Evolutionary conservation across 78 protist species (phyloP), one percentile per base, ranked within the genome.

Genomic region (Isochrysis galbana): DNA sequence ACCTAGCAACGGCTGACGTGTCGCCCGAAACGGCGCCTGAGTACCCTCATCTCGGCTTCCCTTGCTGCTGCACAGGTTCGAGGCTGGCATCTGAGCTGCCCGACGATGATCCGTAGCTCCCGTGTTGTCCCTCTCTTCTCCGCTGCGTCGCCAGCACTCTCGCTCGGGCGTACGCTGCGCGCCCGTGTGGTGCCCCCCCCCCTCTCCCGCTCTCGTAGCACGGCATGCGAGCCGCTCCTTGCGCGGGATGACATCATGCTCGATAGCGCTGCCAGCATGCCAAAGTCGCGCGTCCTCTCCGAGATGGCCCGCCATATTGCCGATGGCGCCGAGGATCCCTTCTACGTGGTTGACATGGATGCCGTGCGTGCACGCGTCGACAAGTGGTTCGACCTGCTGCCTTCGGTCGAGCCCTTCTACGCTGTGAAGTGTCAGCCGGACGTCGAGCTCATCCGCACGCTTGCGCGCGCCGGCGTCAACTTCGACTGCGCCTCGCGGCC

Each of bases 351-450:
- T 32, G 91, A 92, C 94, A 72, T 92, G 82, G 77, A 17, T 41
- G 77, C 45, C 46, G 91, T 48, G 19, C 19, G 7, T 25, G 21
- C 21, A 23, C 89, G 87, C 72, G n/a, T 87, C 77, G 54, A 3
- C 42, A 54, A 0, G n/a, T 94, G 93, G 93, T 34, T n/a, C 34
- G 38, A 14, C 26, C 3, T 17, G 41, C 46, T 94, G 38, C 93
- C 94, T 19, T 70, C 84, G 17, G 93, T 94, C 36, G 25, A 77
- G 38, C 96, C 94, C 29, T 83, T 47, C 91, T 94, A 91, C 46
- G 96, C 94, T 5, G 61, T 94, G 67, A 94, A 94, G 92, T 94
- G 94, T 93, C 89, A 92, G 92, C 69, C 90, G 19, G 91, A 91
- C 87, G 34, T 5, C 23, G 29, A 1, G 55, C 41, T 94, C 38